Evolutionary conservation across 2,329 filamentous ascomycete species (phyloP).

Genomic region (Gyromitra esculenta): DNA sequence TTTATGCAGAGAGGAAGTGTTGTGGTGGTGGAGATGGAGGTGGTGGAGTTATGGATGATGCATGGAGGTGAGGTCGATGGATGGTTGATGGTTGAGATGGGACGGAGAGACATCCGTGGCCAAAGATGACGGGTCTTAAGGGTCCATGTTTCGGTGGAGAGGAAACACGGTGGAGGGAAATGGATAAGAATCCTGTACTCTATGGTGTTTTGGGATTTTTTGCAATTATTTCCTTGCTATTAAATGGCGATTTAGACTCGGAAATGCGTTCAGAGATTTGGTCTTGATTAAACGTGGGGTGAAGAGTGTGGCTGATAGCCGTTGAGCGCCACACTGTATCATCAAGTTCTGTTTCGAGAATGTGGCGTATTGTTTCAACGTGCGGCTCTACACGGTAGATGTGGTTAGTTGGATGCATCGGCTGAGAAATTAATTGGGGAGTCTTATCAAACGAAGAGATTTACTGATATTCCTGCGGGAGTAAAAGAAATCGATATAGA

Average conservation of each 20-base stretch:
- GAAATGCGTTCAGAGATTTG: slow-evolving; percentile 5
- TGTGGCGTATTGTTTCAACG: neutral
- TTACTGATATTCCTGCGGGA: no score
- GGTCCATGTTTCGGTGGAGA: neutral
- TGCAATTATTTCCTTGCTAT: neutral
- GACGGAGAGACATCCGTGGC: neutral
- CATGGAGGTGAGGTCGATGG: neutral
- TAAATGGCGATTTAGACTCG: neutral
- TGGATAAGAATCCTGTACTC: neutral
- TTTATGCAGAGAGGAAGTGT: neutral
- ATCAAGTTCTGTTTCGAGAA: neutral
- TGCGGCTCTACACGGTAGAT: no score
- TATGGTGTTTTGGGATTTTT: neutral
- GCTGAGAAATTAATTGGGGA: no score
- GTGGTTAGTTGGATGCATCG: no score
- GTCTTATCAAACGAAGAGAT: no score
- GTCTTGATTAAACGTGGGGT: neutral
- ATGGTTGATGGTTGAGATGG: slow-evolving; percentile 1
- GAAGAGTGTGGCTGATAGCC: neutral
- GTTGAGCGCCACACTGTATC: neutral
- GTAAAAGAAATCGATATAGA: no score
- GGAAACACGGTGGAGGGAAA: neutral
- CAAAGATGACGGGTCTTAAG: neutral
- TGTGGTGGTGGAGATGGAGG: neutral
- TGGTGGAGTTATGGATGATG: slow-evolving; percentile 2